Conservation (phyloP, 768 basidiomycete genomes). For the Termitomyces sp. region DNA sequence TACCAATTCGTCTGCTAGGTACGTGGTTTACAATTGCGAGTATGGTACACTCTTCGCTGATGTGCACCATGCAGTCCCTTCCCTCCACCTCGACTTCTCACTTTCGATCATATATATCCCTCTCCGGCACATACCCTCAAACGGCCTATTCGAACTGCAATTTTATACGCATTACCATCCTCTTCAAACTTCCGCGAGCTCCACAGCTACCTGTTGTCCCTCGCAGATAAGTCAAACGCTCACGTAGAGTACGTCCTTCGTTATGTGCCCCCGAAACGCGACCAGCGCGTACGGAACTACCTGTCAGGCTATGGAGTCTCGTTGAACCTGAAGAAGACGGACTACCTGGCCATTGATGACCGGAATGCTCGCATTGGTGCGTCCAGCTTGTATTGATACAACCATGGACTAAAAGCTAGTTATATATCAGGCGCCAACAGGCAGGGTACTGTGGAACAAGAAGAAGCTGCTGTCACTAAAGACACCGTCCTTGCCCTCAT, state of each 20-base stretch:
- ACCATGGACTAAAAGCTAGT: background rate
- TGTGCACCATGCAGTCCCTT: constrained; percentile 18
- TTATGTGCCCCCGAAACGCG: constrained; percentile 43
- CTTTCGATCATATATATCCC: constrained; percentile 77
- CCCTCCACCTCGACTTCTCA: constrained; percentile 45
- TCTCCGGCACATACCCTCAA: constrained; percentile 38
- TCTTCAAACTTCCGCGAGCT: constrained; percentile 68
- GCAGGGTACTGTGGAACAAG: constrained; percentile 9
- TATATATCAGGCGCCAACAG: constrained; percentile 7
- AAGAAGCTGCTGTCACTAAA: constrained; percentile 21
- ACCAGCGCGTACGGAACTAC: constrained; percentile 29
- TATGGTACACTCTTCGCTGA: background rate
- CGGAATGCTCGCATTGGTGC: constrained; percentile 35
- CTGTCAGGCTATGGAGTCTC: constrained; percentile 90
- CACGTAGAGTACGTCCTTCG: constrained; percentile 73
- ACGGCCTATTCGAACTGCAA: constrained; percentile 55
- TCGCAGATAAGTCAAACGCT: constrained; percentile 39
- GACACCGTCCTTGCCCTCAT: constrained; percentile 37
- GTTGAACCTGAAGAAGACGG: constrained; percentile 93
- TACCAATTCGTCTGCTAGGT: constrained; percentile 21
- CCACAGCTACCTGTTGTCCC: constrained; percentile 55
- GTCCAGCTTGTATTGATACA: background rate
- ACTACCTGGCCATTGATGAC: constrained; percentile 93
- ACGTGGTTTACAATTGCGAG: constrained; percentile 11
- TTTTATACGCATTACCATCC: constrained; percentile 70